phyloP scores from a whole-genome alignment of 2,329 filamentous ascomycete genomes.

The Epichloe gansuensis region DNA sequence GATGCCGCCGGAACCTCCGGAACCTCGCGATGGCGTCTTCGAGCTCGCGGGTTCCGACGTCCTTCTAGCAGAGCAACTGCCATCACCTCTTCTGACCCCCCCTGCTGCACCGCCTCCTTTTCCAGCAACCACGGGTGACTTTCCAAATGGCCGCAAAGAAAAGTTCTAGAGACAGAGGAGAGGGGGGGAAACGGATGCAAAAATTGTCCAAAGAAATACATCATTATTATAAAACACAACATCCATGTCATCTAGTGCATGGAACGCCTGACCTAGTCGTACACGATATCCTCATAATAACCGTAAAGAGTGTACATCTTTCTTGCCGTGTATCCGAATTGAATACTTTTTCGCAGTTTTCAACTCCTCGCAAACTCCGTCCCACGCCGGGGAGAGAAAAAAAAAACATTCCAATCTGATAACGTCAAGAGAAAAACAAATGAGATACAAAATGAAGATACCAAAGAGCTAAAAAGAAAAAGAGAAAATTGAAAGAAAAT shows the following conservation, averaged over 20 bases:
- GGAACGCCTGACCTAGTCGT: conserved; percentile 18
- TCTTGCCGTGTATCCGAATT: background rate
- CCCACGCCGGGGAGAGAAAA: conserved; percentile 2
- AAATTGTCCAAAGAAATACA: background rate
- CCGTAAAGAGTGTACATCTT: conserved; percentile 1
- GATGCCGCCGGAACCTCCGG: background rate
- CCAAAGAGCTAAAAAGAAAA: background rate
- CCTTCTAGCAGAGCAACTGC: background rate
- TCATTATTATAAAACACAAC: conserved; percentile 4
- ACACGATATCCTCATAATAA: conserved; percentile 14
- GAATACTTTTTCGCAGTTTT: conserved; percentile 4
- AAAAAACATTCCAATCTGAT: background rate
- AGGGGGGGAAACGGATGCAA: background rate
- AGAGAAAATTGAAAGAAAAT: background rate
- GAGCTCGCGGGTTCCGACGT: conserved; percentile 32
- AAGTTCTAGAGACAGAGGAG: background rate
- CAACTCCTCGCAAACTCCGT: conserved; percentile 12
- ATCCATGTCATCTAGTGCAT: conserved; percentile 12
- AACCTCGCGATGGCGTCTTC: conserved; percentile 18
- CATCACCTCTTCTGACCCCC: background rate
- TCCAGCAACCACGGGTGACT: background rate
- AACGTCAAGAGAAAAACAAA: background rate
- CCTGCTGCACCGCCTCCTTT: background rate
- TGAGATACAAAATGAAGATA: background rate
- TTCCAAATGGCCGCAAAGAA: background rate